These are phyloP conservation scores for Suillus cothurnatus DNA, from an alignment of 768 basidiomycete genomes.

Conservation along the genomic window DNA sequence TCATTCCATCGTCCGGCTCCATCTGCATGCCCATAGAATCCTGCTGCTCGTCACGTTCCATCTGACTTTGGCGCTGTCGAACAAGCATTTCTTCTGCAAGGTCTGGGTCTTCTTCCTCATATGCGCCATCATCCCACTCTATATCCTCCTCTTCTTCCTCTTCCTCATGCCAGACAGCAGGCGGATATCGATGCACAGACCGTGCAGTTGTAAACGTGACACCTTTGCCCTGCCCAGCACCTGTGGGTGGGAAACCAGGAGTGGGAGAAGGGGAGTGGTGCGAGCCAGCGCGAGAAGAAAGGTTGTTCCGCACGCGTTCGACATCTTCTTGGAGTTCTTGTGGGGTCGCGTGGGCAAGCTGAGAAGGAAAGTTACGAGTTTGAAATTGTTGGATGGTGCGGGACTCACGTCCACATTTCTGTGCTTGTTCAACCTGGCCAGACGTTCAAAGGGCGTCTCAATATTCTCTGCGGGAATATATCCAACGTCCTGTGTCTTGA, in stretches of 20 bases:
- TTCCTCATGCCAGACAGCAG: slow-evolving; percentile 82
- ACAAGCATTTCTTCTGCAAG: slow-evolving; percentile 58
- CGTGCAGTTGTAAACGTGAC: slow-evolving; percentile 77
- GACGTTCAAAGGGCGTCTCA: slow-evolving; percentile 95
- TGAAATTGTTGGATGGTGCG: neutral
- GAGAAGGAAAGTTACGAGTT: neutral
- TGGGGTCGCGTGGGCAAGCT: slow-evolving; percentile 38
- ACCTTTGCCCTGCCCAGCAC: slow-evolving; percentile 36
- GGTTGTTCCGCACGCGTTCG: slow-evolving; percentile 55
- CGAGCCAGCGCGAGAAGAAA: slow-evolving; percentile 50
- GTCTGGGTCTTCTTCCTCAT: slow-evolving; percentile 68
- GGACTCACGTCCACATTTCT: slow-evolving; percentile 90
- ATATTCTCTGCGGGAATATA: slow-evolving; percentile 99
- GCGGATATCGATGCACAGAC: slow-evolving; percentile 73
- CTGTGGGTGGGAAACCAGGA: slow-evolving; percentile 37
- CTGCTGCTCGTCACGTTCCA: slow-evolving; percentile 30
- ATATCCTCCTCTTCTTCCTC: slow-evolving; percentile 59
- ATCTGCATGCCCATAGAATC: slow-evolving; percentile 41
- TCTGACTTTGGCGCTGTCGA: slow-evolving; percentile 39
- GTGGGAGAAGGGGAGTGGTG: slow-evolving; percentile 52
- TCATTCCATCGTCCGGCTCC: slow-evolving; percentile 84
- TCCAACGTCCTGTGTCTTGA: slow-evolving; percentile 98
- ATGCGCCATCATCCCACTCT: slow-evolving; percentile 65
- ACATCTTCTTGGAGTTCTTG: slow-evolving; percentile 61
- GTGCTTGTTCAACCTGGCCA: slow-evolving; percentile 95